Evolutionary conservation across 768 basidiomycete genomes (phyloP), one percentile per base, ranked within the genome.

Genomic region (Rhodotorula taiwanensis): DNA sequence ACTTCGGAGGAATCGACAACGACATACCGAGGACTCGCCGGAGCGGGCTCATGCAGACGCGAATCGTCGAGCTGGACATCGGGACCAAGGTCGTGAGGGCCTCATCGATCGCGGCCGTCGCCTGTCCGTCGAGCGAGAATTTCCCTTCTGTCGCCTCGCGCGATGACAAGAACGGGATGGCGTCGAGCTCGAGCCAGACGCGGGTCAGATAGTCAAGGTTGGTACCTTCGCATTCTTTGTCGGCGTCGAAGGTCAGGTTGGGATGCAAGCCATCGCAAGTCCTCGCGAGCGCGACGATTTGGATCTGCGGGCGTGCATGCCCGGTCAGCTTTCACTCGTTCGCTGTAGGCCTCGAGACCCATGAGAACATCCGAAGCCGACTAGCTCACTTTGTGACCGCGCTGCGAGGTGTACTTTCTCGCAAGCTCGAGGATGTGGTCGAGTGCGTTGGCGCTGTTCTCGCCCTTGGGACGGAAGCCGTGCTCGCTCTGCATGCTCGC

Each of bases 111-210:
- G 65, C 65, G 0, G 52, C 34, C 20, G 28, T 16, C 11, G 65
- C 59, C 48, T 62, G 59, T 11, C 44, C 51, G 4, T 61, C 55
- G 28, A 66, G 39, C 20, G 59, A 61, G 56, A 66, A 66, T 31
- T 53, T 42, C 5, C 36, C 30, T 9, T 54, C 34, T 10, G 51
- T n/a, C 2, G 52, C 30, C 4, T 21, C 55, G 0, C 14, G 3
- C 1, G 43, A 50, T 8, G 52, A 51, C 14, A 66, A 52, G 52
- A 58, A 66, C 23, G 65, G 60, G 25, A 66, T 48, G 8, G 60
- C 51, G 42, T 66, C 65, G 51, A 66, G 65, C 42, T 56, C 50
- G 55, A 66, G 55, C 60, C 60, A 66, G 25, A 58, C 56, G 18
- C 60, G 55, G 11, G 55, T 51, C 21, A 50, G 44, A 55, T 61